Percentiles rank a stretch among this genome's conserved stretches.
Evolutionary conservation across 1,284 basidiomycete genomes (phyloP).

Genomic region (Apiotrichum gracile): DNA sequence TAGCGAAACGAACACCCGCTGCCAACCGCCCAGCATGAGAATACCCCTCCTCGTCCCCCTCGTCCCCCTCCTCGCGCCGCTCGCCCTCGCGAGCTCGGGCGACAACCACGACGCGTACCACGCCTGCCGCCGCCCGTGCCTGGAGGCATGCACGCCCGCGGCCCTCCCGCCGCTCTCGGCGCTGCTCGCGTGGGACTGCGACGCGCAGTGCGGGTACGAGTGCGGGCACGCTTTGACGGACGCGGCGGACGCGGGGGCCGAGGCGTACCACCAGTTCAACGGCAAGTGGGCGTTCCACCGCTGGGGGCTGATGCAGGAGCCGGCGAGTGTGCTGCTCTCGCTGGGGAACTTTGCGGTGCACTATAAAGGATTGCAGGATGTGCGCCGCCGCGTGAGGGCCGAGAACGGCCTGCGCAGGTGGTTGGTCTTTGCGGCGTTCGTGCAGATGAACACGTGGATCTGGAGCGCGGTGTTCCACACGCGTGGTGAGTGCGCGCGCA

Average conservation of each 20-base stretch:
- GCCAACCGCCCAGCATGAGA: too few species aligned
- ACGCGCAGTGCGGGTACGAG: conserved; percentile 78
- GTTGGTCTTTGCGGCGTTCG: conserved; percentile 62
- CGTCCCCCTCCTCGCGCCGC: neutral
- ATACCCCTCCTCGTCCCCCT: neutral
- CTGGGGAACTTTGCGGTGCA: conserved; percentile 76
- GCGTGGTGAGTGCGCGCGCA: conserved; percentile 57
- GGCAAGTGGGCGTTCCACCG: conserved; percentile 98
- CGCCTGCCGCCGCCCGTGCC: conserved; percentile 50
- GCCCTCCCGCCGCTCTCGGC: conserved; percentile 54
- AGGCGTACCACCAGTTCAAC: conserved; percentile 67
- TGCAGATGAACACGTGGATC: conserved; percentile 85
- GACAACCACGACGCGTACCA: conserved; percentile 57
- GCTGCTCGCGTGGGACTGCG: conserved; percentile 63
- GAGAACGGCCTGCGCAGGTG: conserved; percentile 65
- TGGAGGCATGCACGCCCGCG: conserved; percentile 45
- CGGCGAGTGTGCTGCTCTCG: conserved; percentile 84
- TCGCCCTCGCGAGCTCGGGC: conserved; percentile 53
- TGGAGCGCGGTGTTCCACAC: conserved; percentile 92
- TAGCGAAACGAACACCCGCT: too few species aligned
- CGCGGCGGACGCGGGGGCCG: conserved; percentile 49
- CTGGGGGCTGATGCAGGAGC: conserved; percentile 82
- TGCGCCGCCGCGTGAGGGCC: conserved; percentile 53
- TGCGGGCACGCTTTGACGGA: conserved; percentile 81
- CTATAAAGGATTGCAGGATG: conserved; percentile 53